Evolutionary conservation across 2,329 filamentous ascomycete genomes (phyloP).

Genomic region (Exophiala sideris): DNA sequence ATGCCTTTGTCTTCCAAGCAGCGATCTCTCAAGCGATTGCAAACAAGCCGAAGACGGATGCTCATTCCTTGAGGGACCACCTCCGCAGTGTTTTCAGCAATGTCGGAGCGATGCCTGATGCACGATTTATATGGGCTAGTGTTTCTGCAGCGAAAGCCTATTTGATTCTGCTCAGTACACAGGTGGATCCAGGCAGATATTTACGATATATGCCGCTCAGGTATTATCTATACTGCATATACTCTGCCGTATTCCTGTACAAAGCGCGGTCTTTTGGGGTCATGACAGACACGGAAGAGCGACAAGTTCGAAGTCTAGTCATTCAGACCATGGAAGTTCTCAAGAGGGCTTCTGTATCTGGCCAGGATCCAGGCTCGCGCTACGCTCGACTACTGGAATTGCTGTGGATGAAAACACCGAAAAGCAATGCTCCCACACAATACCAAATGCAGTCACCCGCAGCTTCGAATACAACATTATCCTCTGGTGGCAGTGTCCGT

Average conservation of each 20-base stretch:
- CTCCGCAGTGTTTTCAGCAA: constrained; percentile 49
- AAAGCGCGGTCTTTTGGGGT: constrained; percentile 61
- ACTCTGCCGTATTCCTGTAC: constrained; percentile 63
- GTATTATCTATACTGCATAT: constrained; percentile 62
- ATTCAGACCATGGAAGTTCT: constrained; percentile 58
- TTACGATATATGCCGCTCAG: constrained; percentile 63
- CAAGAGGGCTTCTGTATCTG: constrained; percentile 55
- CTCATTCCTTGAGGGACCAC: constrained; percentile 36
- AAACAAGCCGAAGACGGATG: constrained; percentile 35
- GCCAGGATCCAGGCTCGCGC: constrained; percentile 59
- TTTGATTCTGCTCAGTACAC: constrained; percentile 57
- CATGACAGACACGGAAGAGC: constrained; percentile 53
- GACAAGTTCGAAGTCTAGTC: constrained; percentile 57
- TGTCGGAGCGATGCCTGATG: constrained; percentile 59
- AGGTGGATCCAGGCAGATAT: constrained; percentile 56
- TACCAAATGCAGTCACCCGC: constrained; percentile 26
- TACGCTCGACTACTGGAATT: constrained; percentile 60
- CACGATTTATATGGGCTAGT: constrained; percentile 64
- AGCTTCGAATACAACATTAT: constrained; percentile 33
- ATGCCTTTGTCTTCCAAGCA: constrained; percentile 72
- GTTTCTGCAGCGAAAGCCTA: constrained; percentile 63
- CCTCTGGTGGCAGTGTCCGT: constrained; percentile 27
- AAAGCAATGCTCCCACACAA: constrained; percentile 22
- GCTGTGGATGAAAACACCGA: constrained; percentile 50
- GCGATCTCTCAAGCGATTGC: constrained; percentile 55